Base-by-base conservation (phyloP, 441 rosid species). In the Manihot esculenta region DNA sequence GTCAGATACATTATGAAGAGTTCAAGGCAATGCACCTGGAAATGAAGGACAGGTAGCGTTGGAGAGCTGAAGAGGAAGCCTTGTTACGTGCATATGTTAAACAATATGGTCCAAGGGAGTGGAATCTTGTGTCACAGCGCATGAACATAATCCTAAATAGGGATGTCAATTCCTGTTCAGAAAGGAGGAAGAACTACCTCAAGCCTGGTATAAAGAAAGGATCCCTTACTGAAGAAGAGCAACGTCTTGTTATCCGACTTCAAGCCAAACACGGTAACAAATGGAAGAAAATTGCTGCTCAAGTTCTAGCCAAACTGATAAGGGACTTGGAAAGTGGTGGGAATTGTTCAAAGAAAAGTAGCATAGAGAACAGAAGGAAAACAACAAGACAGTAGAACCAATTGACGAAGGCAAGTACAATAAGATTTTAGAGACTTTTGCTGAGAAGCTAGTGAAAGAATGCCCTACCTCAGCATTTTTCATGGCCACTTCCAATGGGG, bases 21-120 rank as follows among this genome's bases (percentile, higher is more conserved):
- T 73, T 66, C 45, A 51, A 74, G 85, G 84, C 84, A 77, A 87
- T 91, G 92, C 82, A 71, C 73, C 71, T 82, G 91, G 93, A 88
- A 85, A 95, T 95, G 99, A 93, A 93, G 87, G 98, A 95, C 84
- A 95, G 98, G 83, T 98, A 95, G 84, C 96, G 98, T 66, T 95
- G 99, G 98, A 89, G 92, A 83, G 80, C 90, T 89, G 99, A 95
- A 84, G 98, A 93, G 85, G 99, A 95, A 78, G 88, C 95, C 61
- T 84, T 95, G 50, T 74, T 95, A 80, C 87, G 91, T 71, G 86
- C 97, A 13, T 95, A 95, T 64, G 99, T 95, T 47, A 93, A 91
- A 73, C 98, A 91, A 72, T 91, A 90, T 74, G 99, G 98, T 68
- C 94, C 96, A 1, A 89, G 94, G 76, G 99, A 95, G 82, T 95